These are phyloP conservation scores for Erodium texanum DNA, from an alignment of 441 rosid genomes.

Conservation along the genomic window DNA sequence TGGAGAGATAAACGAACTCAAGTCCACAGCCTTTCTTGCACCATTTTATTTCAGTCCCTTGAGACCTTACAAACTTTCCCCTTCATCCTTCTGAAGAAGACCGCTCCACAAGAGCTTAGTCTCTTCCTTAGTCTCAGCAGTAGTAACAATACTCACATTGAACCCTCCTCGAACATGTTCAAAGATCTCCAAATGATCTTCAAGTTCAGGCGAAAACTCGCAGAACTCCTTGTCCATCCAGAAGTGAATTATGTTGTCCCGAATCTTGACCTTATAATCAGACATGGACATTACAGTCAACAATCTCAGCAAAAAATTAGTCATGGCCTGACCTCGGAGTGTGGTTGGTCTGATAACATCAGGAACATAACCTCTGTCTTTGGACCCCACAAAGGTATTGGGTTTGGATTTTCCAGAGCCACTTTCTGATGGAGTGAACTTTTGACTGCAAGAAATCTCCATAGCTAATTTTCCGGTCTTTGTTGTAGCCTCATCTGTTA, in stretches of 20 bases:
- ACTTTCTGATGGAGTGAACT: background rate
- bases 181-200: background rate
- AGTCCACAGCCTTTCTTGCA: no score
- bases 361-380: background rate
- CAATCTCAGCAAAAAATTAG: background rate
- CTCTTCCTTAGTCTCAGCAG: background rate
- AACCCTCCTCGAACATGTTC: slow-evolving; percentile 4
- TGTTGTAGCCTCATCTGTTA: background rate
- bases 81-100: background rate
- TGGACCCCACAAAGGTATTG: background rate
- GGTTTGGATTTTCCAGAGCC: slow-evolving; percentile 1
- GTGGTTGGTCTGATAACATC: background rate
- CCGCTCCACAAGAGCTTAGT: background rate
- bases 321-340: background rate
- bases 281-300: background rate
- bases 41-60: no score
- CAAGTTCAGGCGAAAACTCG: background rate
- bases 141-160: background rate
- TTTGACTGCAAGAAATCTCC: background rate
- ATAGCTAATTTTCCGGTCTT: background rate
- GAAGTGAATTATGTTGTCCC: background rate
- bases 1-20: no score
- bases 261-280: background rate
- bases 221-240: background rate
- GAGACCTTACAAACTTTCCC: no score